These are phyloP conservation scores for Sarocladium oryzae DNA, from an alignment of 2,329 filamentous ascomycete genomes.

Conservation along the genomic window DNA sequence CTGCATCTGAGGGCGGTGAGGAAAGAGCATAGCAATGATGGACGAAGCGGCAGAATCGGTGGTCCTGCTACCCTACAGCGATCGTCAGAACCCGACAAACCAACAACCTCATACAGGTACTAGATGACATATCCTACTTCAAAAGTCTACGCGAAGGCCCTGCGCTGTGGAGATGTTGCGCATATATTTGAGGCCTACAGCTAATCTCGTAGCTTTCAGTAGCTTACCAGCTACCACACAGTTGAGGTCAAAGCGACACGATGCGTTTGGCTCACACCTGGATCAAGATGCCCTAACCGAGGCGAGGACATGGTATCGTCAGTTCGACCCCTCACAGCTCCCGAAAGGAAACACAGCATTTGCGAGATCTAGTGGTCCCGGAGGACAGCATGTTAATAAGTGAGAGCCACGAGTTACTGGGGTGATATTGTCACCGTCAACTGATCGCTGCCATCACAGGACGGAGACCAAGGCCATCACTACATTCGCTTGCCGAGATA, in stretches of 20 bases:
- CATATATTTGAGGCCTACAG: not conserved
- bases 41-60: not conserved
- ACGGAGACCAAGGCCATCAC: slow-evolving; percentile 56
- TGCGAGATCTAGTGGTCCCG: slow-evolving; percentile 54
- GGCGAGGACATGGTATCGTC: slow-evolving; percentile 44
- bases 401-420: slow-evolving; percentile 29
- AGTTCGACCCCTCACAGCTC: slow-evolving; percentile 35
- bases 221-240: not conserved
- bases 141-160: too few species aligned
- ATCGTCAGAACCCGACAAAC: too few species aligned
- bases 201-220: too few species aligned
- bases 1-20: not conserved
- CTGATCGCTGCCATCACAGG: slow-evolving; percentile 42
- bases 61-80: not conserved
- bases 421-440: slow-evolving; percentile 19
- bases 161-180: not conserved
- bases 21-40: not conserved
- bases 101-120: too few species aligned
- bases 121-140: too few species aligned
- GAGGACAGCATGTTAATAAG: slow-evolving; percentile 59
- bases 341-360: slow-evolving; percentile 47
- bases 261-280: slow-evolving; percentile 43
- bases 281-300: slow-evolving; percentile 44
- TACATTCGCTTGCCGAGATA: slow-evolving; percentile 41
- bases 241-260: slow-evolving; percentile 27